Percentiles rank a stretch among this genome's conserved stretches.
These are phyloP conservation scores for Beauveria medogensis DNA, from an alignment of 2,329 filamentous ascomycete genomes.

Conservation along the genomic window DNA sequence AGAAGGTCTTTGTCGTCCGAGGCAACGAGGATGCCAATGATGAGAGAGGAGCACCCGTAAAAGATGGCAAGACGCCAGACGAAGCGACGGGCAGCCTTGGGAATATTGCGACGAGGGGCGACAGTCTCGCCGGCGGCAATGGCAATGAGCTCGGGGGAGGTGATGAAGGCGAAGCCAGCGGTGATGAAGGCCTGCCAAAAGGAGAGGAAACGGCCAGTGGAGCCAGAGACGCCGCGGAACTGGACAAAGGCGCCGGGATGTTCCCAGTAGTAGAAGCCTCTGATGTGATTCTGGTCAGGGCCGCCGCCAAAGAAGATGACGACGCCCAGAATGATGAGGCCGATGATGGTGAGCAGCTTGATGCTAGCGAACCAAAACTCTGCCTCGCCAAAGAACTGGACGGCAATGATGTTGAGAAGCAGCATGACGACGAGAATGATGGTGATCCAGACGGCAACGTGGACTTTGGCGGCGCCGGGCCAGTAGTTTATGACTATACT, in stretches of 20 bases:
- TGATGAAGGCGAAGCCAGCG: slow-evolving; percentile 56
- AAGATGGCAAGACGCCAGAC: slow-evolving; percentile 56
- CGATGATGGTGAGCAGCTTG: slow-evolving; percentile 52
- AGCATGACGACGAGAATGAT: slow-evolving; percentile 47
- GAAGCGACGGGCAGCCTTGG: slow-evolving; percentile 55
- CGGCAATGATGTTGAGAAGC: slow-evolving; percentile 47
- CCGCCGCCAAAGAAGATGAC: slow-evolving; percentile 50
- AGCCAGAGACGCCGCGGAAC: slow-evolving; percentile 41
- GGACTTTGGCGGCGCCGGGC: slow-evolving; percentile 37
- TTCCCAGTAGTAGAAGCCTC: slow-evolving; percentile 40
- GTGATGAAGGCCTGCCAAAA: slow-evolving; percentile 49
- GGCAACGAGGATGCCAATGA: slow-evolving; percentile 55
- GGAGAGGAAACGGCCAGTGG: slow-evolving; percentile 42
- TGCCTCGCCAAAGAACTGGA: slow-evolving; percentile 51
- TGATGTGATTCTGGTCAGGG: slow-evolving; percentile 39
- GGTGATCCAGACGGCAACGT: slow-evolving; percentile 51
- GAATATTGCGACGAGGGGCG: slow-evolving; percentile 57
- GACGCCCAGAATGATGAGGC: slow-evolving; percentile 47
- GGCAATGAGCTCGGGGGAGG: slow-evolving; percentile 54
- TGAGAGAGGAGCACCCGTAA: slow-evolving; percentile 53
- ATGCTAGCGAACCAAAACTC: slow-evolving; percentile 55
- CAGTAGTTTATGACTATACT: slow-evolving; percentile 54
- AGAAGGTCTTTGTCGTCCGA: slow-evolving; percentile 57
- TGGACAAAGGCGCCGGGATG: slow-evolving; percentile 43
- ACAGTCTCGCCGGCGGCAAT: slow-evolving; percentile 58